phyloP scores from a whole-genome alignment of 2,329 filamentous ascomycete species.

The Penicillium sclerotigenum region DNA sequence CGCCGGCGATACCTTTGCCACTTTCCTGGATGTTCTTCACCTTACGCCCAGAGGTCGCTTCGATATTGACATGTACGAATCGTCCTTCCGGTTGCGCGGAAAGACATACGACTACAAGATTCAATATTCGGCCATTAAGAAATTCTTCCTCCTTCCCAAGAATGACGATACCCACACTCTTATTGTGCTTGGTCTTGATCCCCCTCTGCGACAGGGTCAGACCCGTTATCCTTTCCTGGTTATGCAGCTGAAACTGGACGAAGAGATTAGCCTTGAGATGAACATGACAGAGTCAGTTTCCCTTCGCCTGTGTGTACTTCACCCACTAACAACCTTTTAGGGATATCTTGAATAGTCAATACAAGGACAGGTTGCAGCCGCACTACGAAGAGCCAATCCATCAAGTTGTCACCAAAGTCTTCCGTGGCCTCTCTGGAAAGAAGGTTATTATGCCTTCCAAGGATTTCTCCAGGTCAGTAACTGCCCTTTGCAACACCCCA shows the following conservation, averaged over 20 bases:
- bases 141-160: slow-evolving; percentile 97
- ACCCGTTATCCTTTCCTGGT: slow-evolving; percentile 97
- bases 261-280: slow-evolving; percentile 92
- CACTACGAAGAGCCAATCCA: slow-evolving; percentile 94
- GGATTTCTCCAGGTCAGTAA: slow-evolving; percentile 70
- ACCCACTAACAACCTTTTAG: slow-evolving; percentile 26
- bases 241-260: slow-evolving; percentile 98
- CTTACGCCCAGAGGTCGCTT: slow-evolving; percentile 98
- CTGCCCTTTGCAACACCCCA: neutral
- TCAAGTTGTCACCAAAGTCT: slow-evolving; percentile 91
- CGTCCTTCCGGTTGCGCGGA: slow-evolving; percentile 90
- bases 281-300: slow-evolving; percentile 74
- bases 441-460: slow-evolving; percentile 91
- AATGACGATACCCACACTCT: slow-evolving; percentile 97
- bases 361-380: slow-evolving; percentile 81
- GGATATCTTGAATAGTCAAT: slow-evolving; percentile 76
- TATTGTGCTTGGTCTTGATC: slow-evolving; percentile 90
- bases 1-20: slow-evolving; percentile 96
- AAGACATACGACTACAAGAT: slow-evolving; percentile 99
- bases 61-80: slow-evolving; percentile 99
- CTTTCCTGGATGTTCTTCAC: slow-evolving; percentile 93
- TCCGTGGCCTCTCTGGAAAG: slow-evolving; percentile 90
- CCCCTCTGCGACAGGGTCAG: slow-evolving; percentile 92
- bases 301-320: neutral
- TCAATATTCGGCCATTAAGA: slow-evolving; percentile 95